Base-by-base conservation (phyloP, 768 basidiomycete species). In the Calocybe cyanea region DNA sequence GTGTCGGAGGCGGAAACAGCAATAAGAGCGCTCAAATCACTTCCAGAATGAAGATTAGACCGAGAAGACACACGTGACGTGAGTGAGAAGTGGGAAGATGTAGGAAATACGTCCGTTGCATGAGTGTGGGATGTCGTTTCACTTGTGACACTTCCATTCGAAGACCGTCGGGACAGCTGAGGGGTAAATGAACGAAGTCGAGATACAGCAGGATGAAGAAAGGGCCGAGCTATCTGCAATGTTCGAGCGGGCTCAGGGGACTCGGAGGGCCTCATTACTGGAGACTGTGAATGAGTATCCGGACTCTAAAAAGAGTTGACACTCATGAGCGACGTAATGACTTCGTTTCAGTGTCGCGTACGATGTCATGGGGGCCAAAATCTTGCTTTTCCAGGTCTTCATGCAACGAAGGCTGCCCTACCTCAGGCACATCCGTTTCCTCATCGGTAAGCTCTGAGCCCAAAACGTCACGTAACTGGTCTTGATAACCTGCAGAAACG, bases 141-240 rank as follows among this genome's bases (percentile, higher is more conserved):
- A 46, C 72, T 75, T 41, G 65, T 66, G 35, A 66, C 60, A 45
- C 73, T 74, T 33, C 66, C 67, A 37, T 69, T 64, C 34, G 65
- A 71, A 13, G 76, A 72, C 14, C 68, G 57, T 11, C 60, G 56
- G 19, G 73, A 70, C 20, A 70, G 62, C 19, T 71, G 74, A 10
- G 81, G 79, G 5, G 75, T 72, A 56, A 73, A 74, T 10, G 90
- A 88, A 34, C 88, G 85, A 33, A 89, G 76, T n/a, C 88, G 77
- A 21, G 88, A 92, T 5, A 88, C 76, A n/a, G 72, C 77, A 3
- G 85, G 85, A 54, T 86, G 82, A 15, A 88, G 61, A 60, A 84
- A 88, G 10, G 81, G 76, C 31, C 76, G 73, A 3, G 76, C 65
- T 8, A 74, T 58, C 50, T 67, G 73, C 14, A 69, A 62, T 20